These are phyloP conservation scores for Hyaloperonospora arabidopsidis DNA, from an alignment of 352 stramenopile genomes.

Conservation along the genomic window DNA sequence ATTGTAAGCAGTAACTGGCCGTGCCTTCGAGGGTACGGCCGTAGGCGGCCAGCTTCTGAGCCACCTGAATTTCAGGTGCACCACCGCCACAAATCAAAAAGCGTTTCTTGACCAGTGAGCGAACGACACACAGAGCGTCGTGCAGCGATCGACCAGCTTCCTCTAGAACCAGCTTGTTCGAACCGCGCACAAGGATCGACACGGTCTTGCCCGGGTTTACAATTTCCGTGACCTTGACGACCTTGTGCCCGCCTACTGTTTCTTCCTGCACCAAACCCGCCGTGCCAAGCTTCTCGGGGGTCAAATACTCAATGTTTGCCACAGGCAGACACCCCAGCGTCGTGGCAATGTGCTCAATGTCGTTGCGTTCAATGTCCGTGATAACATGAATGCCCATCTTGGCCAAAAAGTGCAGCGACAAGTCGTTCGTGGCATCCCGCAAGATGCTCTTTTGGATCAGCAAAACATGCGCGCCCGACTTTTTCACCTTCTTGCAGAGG, in stretches of 20 bases:
- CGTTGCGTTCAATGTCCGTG: conserved; percentile 95
- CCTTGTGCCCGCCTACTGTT: conserved; percentile 92
- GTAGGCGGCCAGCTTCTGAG: conserved; percentile 90
- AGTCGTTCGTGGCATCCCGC: conserved; percentile 98
- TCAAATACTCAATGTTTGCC: conserved; percentile 97
- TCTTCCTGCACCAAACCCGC: conserved; percentile 95
- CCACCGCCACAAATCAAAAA: conserved; percentile 97
- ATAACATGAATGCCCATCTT: conserved; percentile 99
- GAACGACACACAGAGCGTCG: conserved; percentile 97
- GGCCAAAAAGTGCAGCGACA: conserved; percentile 98
- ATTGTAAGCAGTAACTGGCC: conserved; percentile 94
- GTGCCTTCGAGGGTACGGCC: conserved; percentile 90
- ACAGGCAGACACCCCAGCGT: conserved; percentile 95
- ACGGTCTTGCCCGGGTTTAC: conserved; percentile 92
- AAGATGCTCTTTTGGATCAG: conserved; percentile 99
- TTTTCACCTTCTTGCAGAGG: conserved; percentile 98
- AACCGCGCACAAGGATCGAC: conserved; percentile 96
- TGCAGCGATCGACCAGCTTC: conserved; percentile 98
- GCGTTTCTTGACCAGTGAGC: conserved; percentile 97
- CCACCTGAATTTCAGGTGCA: conserved; percentile 95
- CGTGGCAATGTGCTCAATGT: conserved; percentile 98
- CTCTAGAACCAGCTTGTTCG: conserved; percentile 97
- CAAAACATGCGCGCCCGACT: conserved; percentile 96
- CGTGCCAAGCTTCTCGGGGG: conserved; percentile 93
- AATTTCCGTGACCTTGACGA: conserved; percentile 99